Conservation (phyloP, 192 early-diverging fungal species). For the Chytriomyces hyalinus region DNA sequence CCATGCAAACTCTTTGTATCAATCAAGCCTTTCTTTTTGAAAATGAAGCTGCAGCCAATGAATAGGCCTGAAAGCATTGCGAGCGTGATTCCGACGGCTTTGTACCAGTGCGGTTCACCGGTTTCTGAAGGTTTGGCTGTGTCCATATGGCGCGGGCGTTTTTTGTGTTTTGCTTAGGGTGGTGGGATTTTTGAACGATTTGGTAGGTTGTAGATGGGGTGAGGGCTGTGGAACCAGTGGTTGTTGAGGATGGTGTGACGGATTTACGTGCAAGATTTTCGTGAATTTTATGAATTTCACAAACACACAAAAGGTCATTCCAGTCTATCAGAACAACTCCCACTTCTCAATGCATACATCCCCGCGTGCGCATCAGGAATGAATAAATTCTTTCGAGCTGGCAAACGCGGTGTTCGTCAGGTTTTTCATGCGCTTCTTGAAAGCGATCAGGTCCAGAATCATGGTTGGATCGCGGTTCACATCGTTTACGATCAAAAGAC, state of each 20-base stretch:
- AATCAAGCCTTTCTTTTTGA: conserved; percentile 90
- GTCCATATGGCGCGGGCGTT: neutral
- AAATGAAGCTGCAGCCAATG: conserved; percentile 86
- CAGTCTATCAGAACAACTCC: too few relatives aligned
- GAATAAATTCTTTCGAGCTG: conserved; percentile 73
- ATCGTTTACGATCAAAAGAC: conserved; percentile 40
- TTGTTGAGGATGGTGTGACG: too few relatives aligned
- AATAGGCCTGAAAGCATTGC: conserved; percentile 83
- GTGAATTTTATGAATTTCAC: too few relatives aligned
- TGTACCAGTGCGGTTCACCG: conserved; percentile 41
- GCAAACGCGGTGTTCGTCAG: conserved; percentile 68
- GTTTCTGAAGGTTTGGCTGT: conserved; percentile 2
- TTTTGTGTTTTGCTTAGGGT: too few relatives aligned
- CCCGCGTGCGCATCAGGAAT: conserved; percentile 46
- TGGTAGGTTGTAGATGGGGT: too few relatives aligned
- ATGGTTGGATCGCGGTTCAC: conserved; percentile 52
- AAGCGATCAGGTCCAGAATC: conserved; percentile 79
- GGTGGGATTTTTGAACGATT: too few relatives aligned
- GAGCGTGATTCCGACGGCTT: conserved; percentile 75
- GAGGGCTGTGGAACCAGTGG: too few relatives aligned
- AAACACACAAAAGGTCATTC: too few relatives aligned
- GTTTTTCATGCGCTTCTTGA: conserved; percentile 76
- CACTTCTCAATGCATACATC: too few relatives aligned
- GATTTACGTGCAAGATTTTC: too few relatives aligned
- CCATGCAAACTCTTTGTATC: conserved; percentile 46